Percentiles rank a stretch among this genome's conserved stretches.
Evolutionary conservation across 352 stramenopile species (phyloP).

Genomic region (Phytopythium chamaehyphon): DNA sequence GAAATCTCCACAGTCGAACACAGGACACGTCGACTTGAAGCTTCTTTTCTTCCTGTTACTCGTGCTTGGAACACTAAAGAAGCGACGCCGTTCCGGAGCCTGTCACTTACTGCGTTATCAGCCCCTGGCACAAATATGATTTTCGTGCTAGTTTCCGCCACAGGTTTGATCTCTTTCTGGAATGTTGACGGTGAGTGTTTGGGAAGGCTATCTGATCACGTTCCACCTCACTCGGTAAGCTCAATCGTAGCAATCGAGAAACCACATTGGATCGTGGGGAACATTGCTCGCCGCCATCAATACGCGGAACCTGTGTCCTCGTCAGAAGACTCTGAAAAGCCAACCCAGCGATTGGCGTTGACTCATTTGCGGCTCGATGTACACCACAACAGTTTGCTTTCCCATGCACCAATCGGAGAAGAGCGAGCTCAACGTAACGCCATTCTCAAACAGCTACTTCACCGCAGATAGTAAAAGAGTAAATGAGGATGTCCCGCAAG

Average conservation of each 20-base stretch:
- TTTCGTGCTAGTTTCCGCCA: slow-evolving; percentile 24
- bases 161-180: slow-evolving; percentile 30
- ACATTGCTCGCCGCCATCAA: too few species aligned
- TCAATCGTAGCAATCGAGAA: not conserved
- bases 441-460: too few species aligned
- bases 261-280: slow-evolving; percentile 8
- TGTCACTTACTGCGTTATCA: slow-evolving; percentile 8
- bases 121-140: slow-evolving; percentile 1
- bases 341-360: too few species aligned
- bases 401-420: too few species aligned
- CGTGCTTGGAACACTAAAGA: slow-evolving; percentile 24
- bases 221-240: not conserved
- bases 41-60: slow-evolving; percentile 10
- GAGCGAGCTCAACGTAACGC: too few species aligned
- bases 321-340: too few species aligned
- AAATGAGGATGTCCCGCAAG: too few species aligned
- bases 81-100: slow-evolving; percentile 14
- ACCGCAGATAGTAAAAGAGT: too few species aligned
- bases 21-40: slow-evolving; percentile 3
- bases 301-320: too few species aligned
- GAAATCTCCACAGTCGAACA: not conserved
- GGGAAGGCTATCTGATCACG: slow-evolving; percentile 16
- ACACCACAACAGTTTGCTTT: too few species aligned
- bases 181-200: slow-evolving; percentile 25
- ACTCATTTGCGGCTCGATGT: too few species aligned